phyloP scores from a whole-genome alignment of 2,329 filamentous ascomycete species.

The Neofusicoccum laricinum region DNA sequence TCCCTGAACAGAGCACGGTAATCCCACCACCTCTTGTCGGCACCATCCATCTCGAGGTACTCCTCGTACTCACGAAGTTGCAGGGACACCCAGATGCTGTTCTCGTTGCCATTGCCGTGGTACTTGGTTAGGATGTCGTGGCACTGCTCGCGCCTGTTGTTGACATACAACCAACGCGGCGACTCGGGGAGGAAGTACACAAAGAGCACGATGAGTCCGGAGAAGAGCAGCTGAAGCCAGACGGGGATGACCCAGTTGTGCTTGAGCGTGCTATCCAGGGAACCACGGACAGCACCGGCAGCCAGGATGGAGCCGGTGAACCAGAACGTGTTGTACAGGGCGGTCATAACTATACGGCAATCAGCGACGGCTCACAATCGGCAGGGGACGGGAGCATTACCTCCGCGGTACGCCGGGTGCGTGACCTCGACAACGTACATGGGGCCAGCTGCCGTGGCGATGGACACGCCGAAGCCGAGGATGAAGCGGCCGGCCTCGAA shows the following conservation, averaged over 20 bases:
- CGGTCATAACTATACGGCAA: slow-evolving; percentile 31
- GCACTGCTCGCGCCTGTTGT: slow-evolving; percentile 25
- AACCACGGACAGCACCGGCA: slow-evolving; percentile 26
- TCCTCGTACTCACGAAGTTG: slow-evolving; percentile 58
- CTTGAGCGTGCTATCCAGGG: slow-evolving; percentile 21
- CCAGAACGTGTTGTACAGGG: slow-evolving; percentile 42
- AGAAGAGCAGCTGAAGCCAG: slow-evolving; percentile 22
- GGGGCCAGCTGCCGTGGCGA: slow-evolving; percentile 59
- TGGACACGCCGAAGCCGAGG: slow-evolving; percentile 61
- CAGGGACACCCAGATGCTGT: slow-evolving; percentile 53
- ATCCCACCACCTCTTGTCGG: slow-evolving; percentile 61
- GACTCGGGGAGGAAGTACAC: slow-evolving; percentile 49
- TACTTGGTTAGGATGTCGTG: slow-evolving; percentile 53
- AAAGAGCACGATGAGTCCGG: slow-evolving; percentile 41
- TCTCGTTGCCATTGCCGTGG: slow-evolving; percentile 55
- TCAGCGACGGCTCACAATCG: background rate
- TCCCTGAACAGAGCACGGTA: slow-evolving; percentile 54
- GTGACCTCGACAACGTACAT: slow-evolving; percentile 62
- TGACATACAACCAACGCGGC: slow-evolving; percentile 47
- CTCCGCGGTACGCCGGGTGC: slow-evolving; percentile 60
- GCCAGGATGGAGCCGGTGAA: slow-evolving; percentile 38
- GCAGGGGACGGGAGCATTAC: background rate
- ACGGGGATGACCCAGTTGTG: slow-evolving; percentile 21
- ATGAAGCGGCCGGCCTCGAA: slow-evolving; percentile 62
- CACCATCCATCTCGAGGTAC: slow-evolving; percentile 44